A percentile compares a stretch with the other conserved stretches of the same genome.
These are phyloP conservation scores for Cavenderia fasciculata DNA, from an alignment of 78 protist genomes.

Conservation along the genomic window DNA sequence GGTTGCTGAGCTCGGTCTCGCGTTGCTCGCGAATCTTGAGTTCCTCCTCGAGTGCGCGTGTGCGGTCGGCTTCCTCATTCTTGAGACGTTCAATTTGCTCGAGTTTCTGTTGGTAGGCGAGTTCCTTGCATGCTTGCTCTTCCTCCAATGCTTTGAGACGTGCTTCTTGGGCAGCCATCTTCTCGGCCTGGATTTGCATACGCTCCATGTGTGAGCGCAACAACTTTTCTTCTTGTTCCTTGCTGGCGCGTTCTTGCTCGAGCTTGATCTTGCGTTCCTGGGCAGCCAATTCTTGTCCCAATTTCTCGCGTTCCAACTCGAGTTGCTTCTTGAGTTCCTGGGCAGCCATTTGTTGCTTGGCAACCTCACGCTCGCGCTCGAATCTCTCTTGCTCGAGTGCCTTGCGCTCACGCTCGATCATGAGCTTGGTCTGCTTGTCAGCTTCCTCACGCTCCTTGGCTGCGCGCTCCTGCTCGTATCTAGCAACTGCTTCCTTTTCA, in stretches of 20 bases:
- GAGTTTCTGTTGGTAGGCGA: too few relatives aligned
- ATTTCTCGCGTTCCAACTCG: background rate
- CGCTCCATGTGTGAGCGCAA: conserved; percentile 6
- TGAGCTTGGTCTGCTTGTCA: background rate
- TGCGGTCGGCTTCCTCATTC: background rate
- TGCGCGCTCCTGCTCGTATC: background rate
- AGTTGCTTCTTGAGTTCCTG: conserved; percentile 10
- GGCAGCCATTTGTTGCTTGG: background rate
- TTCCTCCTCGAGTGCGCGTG: background rate
- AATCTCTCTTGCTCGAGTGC: background rate
- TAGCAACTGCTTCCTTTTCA: background rate
- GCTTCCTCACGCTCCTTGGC: background rate
- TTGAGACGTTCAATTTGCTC: background rate
- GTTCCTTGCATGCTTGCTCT: too few relatives aligned
- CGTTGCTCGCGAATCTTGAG: too few relatives aligned
- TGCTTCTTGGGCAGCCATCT: background rate
- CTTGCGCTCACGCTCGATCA: background rate
- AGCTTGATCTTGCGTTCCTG: background rate
- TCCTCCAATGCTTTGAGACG: background rate
- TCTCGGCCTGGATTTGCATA: background rate
- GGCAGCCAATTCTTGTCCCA: background rate
- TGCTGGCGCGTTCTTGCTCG: background rate
- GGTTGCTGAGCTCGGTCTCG: too few relatives aligned
- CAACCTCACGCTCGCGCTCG: background rate
- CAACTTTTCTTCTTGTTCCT: background rate